phyloP scores from a whole-genome alignment of 2,329 filamentous ascomycete species.

The Alternaria sp. region DNA sequence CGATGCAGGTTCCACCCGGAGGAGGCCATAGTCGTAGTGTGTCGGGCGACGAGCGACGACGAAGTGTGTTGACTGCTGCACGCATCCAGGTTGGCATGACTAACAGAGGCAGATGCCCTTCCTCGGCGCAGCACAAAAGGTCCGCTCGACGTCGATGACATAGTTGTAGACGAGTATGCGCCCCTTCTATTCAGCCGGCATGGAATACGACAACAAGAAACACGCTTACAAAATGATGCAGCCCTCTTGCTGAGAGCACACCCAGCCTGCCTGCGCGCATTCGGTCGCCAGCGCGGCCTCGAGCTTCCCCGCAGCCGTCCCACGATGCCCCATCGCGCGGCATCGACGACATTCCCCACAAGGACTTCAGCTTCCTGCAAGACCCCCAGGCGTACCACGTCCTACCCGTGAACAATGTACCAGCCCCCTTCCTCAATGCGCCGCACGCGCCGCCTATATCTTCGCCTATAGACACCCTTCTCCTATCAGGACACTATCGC shows the following conservation, averaged over 20 bases:
- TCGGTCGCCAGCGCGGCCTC: conserved; percentile 30
- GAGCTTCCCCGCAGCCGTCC: conserved; percentile 28
- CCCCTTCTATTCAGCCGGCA: conserved; percentile 16
- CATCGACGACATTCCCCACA: conserved; percentile 55
- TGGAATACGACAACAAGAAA: background rate
- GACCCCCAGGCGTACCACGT: conserved; percentile 66
- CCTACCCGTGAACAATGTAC: conserved; percentile 69
- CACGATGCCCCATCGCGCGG: conserved; percentile 29
- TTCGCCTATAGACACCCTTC: conserved; percentile 72
- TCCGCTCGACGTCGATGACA: conserved; percentile 68
- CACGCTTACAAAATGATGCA: conserved; percentile 24
- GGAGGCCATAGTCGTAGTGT: conserved; percentile 40
- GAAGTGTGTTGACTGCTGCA: conserved; percentile 23
- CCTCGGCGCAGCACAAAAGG: conserved; percentile 77
- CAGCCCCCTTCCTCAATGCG: conserved; percentile 73
- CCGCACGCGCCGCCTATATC: conserved; percentile 66
- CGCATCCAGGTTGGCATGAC: background rate
- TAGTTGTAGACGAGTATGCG: conserved; percentile 72
- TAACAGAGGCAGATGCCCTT: conserved; percentile 58
- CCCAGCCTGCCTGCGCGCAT: conserved; percentile 28
- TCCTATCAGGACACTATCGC: conserved; percentile 79
- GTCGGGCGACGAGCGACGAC: conserved; percentile 44
- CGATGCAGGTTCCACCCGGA: conserved; percentile 23
- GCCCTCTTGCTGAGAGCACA: conserved; percentile 32
- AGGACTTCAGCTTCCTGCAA: conserved; percentile 69